Base-by-base conservation (phyloP, 352 stramenopile genomes). In the Globisporangium cederbergense region DNA sequence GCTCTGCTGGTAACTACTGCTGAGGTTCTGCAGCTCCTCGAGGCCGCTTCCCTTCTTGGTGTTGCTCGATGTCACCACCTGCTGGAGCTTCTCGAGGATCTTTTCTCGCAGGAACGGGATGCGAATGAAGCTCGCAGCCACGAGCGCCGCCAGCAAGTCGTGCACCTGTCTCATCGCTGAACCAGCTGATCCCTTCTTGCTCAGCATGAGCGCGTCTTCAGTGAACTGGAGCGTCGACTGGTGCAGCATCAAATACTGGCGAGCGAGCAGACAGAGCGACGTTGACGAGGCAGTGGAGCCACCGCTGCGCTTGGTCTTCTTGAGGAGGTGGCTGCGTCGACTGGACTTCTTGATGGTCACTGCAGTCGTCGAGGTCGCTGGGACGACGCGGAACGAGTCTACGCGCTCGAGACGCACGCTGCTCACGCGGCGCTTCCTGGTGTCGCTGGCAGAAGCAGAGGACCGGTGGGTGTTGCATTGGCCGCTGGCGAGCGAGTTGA, bases 231-330 rank as follows among this genome's bases (percentile, higher is more conserved):
- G 60, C 43, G 83, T 88, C 32, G 67, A 67, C 62, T 89, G 76
- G 59, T 91, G 83, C 47, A 91, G 72, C 57, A 83, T 73, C 50
- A 91, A 60, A 42, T 81, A 89, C 16, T 75, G 72, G 34, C 79
- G 81, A 10, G 72, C 72, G 20, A 84, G 67, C 58, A 80, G 59
- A 58, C 83, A 91, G 1, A 89, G 70, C 22, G 75, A 62, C 2
- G 64, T 22, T 42, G 73, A 51, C 25, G 55, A 61, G 16, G 74
- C 47, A 38, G 69, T 58, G 22, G 67, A 47, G 50, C 74, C 40
- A 46, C 40, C 43, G 61, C 64, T 74, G 49, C 59, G 53, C 61
- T 73, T 72, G 14, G 60, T 72, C 46, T 65, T 67, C 46, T 51
- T 57, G 47, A 67, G 57, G 9, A 67, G 49, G 32, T 36, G 32